Evolutionary conservation across 805 yeast genomes (phyloP).

Genomic region (Kodamaea kaohsiungensis): DNA sequence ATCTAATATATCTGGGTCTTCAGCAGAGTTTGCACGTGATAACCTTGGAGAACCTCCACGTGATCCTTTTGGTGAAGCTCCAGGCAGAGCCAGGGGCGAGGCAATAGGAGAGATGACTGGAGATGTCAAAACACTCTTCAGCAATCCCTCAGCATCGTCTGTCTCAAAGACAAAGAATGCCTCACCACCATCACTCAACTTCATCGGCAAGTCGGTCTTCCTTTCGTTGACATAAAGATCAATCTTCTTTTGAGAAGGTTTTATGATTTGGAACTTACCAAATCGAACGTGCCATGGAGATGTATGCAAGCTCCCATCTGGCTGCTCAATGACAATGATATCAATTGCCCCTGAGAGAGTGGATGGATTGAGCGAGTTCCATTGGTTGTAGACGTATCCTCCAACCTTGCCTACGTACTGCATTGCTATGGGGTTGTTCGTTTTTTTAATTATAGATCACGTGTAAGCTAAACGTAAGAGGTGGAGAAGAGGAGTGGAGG

Average conservation of each 20-base stretch:
- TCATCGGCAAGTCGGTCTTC: conserved; percentile 87
- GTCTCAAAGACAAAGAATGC: conserved; percentile 97
- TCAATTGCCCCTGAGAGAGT: conserved; percentile 97
- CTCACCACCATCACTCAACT: conserved; percentile 96
- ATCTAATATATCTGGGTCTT: conserved; percentile 38
- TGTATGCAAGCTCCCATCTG: conserved; percentile 76
- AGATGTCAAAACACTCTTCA: conserved; percentile 77
- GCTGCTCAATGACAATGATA: conserved; percentile 90
- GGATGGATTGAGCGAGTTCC: conserved; percentile 96
- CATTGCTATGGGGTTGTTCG: conserved; percentile 47
- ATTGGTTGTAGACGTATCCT: conserved; percentile 92
- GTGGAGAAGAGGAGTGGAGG: neutral
- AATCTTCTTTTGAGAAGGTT: conserved; percentile 95
- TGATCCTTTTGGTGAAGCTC: conserved; percentile 8
- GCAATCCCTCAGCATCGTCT: conserved; percentile 55
- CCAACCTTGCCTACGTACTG: conserved; percentile 96
- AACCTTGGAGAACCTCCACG: neutral
- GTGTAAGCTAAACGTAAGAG: neutral
- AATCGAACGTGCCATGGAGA: conserved; percentile 97
- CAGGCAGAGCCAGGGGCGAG: conserved; percentile 55
- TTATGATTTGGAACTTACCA: conserved; percentile 87
- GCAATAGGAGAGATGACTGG: conserved; percentile 73
- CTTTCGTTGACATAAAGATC: conserved; percentile 84
- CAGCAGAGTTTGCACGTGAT: neutral
- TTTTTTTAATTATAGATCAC: neutral